These are phyloP conservation scores for Tephrocybe sp. DNA, from an alignment of 768 basidiomycete genomes.

Conservation along the genomic window DNA sequence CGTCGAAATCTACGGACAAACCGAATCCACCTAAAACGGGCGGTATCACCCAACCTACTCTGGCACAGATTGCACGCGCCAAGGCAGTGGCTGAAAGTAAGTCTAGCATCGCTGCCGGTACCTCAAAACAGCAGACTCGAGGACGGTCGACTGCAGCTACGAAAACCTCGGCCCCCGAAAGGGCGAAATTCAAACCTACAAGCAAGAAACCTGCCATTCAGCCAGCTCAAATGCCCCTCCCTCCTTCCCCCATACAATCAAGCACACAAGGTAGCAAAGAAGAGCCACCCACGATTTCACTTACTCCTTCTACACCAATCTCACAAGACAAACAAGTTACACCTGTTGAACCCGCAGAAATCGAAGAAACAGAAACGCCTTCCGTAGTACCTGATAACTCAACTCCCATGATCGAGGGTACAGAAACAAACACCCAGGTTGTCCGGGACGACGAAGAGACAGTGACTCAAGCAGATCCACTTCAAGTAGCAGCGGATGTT, in stretches of 20 bases:
- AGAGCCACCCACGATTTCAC: slow-evolving; percentile 29
- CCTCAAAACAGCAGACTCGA: slow-evolving; percentile 15
- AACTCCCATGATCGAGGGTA: background rate
- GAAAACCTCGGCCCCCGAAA: background rate
- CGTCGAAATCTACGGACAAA: background rate
- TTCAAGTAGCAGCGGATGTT: no score
- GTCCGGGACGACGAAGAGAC: background rate
- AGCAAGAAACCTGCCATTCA: slow-evolving; percentile 11
- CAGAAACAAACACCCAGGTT: background rate
- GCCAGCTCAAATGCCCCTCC: slow-evolving; percentile 14
- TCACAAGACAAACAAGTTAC: background rate
- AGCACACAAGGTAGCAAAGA: no score
- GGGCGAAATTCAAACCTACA: slow-evolving; percentile 5
- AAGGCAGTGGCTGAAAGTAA: slow-evolving; percentile 18
- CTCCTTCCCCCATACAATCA: no score
- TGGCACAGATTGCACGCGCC: slow-evolving; percentile 25
- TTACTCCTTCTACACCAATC: slow-evolving; percentile 33
- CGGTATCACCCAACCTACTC: slow-evolving; percentile 23
- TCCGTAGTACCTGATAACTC: background rate
- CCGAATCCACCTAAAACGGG: slow-evolving; percentile 9
- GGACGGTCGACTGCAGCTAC: slow-evolving; percentile 15
- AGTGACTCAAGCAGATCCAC: background rate
- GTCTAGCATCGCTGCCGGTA: background rate
- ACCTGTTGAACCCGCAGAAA: background rate
- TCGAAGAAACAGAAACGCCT: background rate